Evolutionary conservation across 225 moss, liverwort and hornwort genomes (phyloP), one percentile per base, ranked within the genome.

Genomic region (Anthoceros angustus): DNA sequence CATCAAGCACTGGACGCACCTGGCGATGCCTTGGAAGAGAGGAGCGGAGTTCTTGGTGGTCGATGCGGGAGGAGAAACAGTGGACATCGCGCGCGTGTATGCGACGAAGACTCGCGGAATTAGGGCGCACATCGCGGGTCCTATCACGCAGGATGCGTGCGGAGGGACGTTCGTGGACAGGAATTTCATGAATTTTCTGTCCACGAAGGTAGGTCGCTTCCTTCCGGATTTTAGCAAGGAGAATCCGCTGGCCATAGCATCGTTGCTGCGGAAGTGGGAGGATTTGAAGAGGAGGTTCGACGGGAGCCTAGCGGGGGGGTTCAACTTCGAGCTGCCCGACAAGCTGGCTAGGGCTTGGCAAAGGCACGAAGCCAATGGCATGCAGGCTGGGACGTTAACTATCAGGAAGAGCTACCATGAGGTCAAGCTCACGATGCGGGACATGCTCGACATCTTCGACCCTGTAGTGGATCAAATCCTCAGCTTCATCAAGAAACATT

Each of bases 391-490:
- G 9, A 16, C 11, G 7, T 23, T 63, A 2, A 11, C 26, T 5
- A 11, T 55, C 41, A 0, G 12, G 0, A 25, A 32, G 12, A 40
- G 69, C 0, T 74, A 76, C 15, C 66, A 79, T 40, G 79, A 75
- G 40, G 0, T 79, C 1, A 42, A 41, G 21, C 12, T 83, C 0
- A 55, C 65, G 6, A 10, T 25, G 0, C 70, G n/a, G 10, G 80
- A 77, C 50, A 62, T 83, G 69, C 60, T 10, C 16, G 65, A 61
- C 12, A 72, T 78, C 20, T 83, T 83, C 0, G 77, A 80, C 25
- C 70, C 74, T 12, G 43, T 45, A 2, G 65, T 66, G 43, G 42
- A 74, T 5, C 15, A 43, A 38, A 74, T 65, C 39, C 43, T 70
- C 10, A 38, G 39, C 14, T 46, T 68, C 8, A 45, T 68, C 20